These are phyloP conservation scores for Torrubiella hemipterigena DNA, from an alignment of 2,329 filamentous ascomycete species.

Conservation along the genomic window DNA sequence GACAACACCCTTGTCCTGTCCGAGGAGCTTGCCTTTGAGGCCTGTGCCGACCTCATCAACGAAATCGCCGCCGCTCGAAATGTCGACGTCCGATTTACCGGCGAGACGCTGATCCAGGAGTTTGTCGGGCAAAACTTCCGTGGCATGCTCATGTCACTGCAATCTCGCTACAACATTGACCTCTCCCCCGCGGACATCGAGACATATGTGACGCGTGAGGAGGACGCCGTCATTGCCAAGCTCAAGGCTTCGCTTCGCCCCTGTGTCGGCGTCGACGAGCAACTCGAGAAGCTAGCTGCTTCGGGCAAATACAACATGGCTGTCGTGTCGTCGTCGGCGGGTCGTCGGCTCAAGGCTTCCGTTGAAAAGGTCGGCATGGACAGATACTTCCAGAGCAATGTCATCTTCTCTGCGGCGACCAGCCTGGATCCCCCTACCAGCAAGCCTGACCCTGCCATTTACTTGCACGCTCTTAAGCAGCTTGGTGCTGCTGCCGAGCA, in stretches of 20 bases:
- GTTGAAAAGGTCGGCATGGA: conserved; percentile 70
- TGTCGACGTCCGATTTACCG: conserved; percentile 59
- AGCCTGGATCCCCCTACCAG: conserved; percentile 68
- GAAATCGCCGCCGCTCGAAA: conserved; percentile 60
- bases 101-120: conserved; percentile 65
- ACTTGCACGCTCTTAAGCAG: conserved; percentile 63
- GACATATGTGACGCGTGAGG: conserved; percentile 62
- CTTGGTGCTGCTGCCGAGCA: conserved; percentile 61
- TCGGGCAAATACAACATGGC: conserved; percentile 58
- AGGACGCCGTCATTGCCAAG: conserved; percentile 74
- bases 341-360: conserved; percentile 65
- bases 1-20: conserved; percentile 92
- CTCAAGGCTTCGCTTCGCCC: conserved; percentile 55
- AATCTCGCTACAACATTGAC: conserved; percentile 63
- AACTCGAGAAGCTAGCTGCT: conserved; percentile 51
- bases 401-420: conserved; percentile 72
- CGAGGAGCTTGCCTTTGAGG: conserved; percentile 83
- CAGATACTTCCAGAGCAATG: conserved; percentile 64
- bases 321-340: conserved; percentile 71
- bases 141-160: conserved; percentile 71
- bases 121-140: conserved; percentile 94
- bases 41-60: conserved; percentile 81
- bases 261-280: conserved; percentile 55
- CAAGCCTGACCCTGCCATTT: conserved; percentile 87
- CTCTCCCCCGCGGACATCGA: conserved; percentile 59